Conservation (phyloP, 1,284 basidiomycete genomes). For the Fomitopsis pinicola region DNA sequence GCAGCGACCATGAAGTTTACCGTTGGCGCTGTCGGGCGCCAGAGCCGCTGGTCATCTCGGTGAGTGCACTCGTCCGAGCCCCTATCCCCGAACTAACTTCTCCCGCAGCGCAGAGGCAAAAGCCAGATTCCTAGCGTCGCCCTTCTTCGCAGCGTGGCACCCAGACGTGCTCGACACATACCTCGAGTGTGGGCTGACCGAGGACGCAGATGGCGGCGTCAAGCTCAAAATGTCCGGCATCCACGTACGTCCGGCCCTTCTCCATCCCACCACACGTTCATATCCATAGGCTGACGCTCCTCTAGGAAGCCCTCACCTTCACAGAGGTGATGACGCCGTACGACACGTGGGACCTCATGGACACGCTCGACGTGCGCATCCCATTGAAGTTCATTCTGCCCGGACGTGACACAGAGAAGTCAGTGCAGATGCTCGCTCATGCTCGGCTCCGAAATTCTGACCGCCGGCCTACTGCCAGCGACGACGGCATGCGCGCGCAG, state of each 20-base stretch:
- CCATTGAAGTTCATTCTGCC: slow-evolving; percentile 56
- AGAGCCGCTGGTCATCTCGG: slow-evolving; percentile 62
- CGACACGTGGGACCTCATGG: slow-evolving; percentile 45
- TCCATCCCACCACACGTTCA: background rate
- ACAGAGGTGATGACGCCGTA: slow-evolving; percentile 34
- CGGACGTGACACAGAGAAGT: slow-evolving; percentile 12
- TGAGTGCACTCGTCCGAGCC: slow-evolving; percentile 22
- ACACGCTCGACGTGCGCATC: slow-evolving; percentile 43
- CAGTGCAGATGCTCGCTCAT: slow-evolving; percentile 7
- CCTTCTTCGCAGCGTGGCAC: slow-evolving; percentile 78
- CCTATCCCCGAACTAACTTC: background rate
- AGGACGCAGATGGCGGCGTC: slow-evolving; percentile 32
- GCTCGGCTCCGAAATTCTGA: background rate
- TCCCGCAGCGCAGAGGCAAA: slow-evolving; percentile 58
- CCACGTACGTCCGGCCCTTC: slow-evolving; percentile 27
- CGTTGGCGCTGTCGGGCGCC: slow-evolving; percentile 54
- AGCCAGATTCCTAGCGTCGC: slow-evolving; percentile 43
- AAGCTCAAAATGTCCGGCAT: slow-evolving; percentile 59
- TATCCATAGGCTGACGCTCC: slow-evolving; percentile 5
- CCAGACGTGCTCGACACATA: slow-evolving; percentile 64
- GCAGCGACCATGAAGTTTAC: slow-evolving; percentile 22
- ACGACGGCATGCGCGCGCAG: slow-evolving; percentile 36
- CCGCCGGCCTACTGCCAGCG: slow-evolving; percentile 12
- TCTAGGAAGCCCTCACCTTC: slow-evolving; percentile 51
- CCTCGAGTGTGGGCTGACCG: slow-evolving; percentile 59